Conservation (phyloP, 495 filamentous ascomycete genomes). For the Aspergillus bridgeri region DNA sequence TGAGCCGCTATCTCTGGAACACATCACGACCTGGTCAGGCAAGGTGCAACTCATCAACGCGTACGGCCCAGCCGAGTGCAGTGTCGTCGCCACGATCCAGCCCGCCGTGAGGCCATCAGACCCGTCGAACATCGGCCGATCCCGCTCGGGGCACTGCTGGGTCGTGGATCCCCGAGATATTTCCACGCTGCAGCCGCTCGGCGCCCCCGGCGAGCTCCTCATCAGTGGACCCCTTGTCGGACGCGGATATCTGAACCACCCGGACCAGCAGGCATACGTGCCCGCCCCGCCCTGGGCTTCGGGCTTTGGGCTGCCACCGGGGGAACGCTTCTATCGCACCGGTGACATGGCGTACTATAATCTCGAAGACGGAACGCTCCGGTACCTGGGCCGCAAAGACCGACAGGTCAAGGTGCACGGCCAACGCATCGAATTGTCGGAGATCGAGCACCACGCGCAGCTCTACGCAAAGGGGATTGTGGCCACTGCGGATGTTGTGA, state of each 20-base stretch:
- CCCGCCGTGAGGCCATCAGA: not conserved
- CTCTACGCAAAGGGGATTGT: too few relatives aligned
- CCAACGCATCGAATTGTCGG: slow-evolving; percentile 40
- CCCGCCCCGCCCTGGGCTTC: not conserved
- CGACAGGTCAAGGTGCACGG: slow-evolving; percentile 40
- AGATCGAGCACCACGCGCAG: slow-evolving; percentile 39
- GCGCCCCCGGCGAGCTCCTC: too few relatives aligned
- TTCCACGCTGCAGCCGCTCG: too few relatives aligned
- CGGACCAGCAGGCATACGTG: slow-evolving; percentile 16
- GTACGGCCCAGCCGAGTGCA: slow-evolving; percentile 29
- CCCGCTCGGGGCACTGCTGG: slow-evolving; percentile 5
- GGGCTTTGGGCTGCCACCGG: not conserved
- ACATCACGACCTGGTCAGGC: not conserved
- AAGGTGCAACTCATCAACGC: slow-evolving; percentile 9
- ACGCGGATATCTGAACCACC: slow-evolving; percentile 49
- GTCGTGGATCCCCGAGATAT: too few relatives aligned
- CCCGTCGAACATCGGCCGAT: too few relatives aligned
- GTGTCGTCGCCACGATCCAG: slow-evolving; percentile 25
- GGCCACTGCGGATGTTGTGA: too few relatives aligned
- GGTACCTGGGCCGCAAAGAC: slow-evolving; percentile 29
- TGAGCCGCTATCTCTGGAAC: slow-evolving; percentile 33
- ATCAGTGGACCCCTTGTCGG: too few relatives aligned
- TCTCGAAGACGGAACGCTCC: slow-evolving; percentile 14
- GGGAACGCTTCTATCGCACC: slow-evolving; percentile 28
- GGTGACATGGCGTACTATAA: slow-evolving; percentile 26